Base-by-base conservation (phyloP, 352 stramenopile species). In the Phytophthora megakarya region DNA sequence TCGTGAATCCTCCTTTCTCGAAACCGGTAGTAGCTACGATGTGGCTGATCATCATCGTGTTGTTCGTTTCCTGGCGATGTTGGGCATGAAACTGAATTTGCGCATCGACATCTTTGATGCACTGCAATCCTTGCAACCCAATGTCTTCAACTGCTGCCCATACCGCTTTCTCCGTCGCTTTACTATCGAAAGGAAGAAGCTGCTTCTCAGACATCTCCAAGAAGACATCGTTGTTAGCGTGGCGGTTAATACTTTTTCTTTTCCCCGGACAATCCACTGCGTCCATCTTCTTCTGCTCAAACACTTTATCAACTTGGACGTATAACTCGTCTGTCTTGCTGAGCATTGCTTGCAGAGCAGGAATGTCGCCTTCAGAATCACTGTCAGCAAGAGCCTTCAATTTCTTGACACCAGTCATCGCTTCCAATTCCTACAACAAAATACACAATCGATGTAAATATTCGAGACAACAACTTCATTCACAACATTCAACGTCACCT, bases 161-260 rank as follows among this genome's bases (percentile, higher is more conserved):
- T 18, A 69, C 19, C 1, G 65, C 65, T 23, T 47, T 42, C 22
- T 58, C 50, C 2, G 59, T 58, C 1, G 33, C 44, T 9, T 19
- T 18, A 7, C 57, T 11, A 5, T 50, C 42, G 26, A 79, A 79
- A 1, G 72, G 72, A 18, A 79, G 35, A 6, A 38, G 3, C 3
- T 70, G 55, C 5, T 51, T 48, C n/a, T 79, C 45, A n/a, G 62
- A 49, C 1, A 79, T 18, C 11, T 79, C 63, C 11, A 79, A 21
- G 38, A 79, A 79, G 21, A 64, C 26, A 2, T 58, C 64, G 10
- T 65, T 62, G 3, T 39, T 38, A 12, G 65, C 25, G 22, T 68
- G 48, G 25, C 61, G 40, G 18, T n/a, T 62, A n/a, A n/a, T n/a
- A n/a, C n/a, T n/a, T n/a, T n/a, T n/a, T n/a, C n/a, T n/a, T n/a